phyloP scores from a whole-genome alignment of 148 eudicot species.

The Rhododendron henanense region DNA sequence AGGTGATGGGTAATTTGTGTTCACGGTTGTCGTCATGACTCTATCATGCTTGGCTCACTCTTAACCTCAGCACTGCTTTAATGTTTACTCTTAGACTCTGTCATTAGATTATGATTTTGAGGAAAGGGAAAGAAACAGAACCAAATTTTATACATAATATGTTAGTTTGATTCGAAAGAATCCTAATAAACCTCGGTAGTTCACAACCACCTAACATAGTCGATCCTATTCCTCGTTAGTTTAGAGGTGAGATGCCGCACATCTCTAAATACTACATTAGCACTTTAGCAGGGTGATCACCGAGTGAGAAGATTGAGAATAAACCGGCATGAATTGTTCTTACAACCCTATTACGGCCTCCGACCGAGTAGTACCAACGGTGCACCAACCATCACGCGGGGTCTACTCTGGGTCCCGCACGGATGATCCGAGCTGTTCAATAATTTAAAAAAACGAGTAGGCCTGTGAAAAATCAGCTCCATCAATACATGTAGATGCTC shows the following conservation, averaged over 20 bases:
- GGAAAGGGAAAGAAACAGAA: not conserved
- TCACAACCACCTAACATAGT: too few relatives aligned
- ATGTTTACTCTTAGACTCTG: not conserved
- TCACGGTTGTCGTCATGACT: not conserved
- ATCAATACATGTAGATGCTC: not conserved
- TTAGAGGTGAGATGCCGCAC: not conserved
- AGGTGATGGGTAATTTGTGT: not conserved
- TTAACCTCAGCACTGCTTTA: not conserved
- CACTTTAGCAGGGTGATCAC: not conserved
- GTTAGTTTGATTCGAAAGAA: not conserved
- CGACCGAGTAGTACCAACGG: too few relatives aligned
- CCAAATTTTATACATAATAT: not conserved
- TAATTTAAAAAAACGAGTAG: too few relatives aligned
- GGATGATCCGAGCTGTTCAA: too few relatives aligned
- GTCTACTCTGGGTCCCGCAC: too few relatives aligned
- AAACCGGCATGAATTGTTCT: not conserved
- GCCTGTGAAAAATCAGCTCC: too few relatives aligned
- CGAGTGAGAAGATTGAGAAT: not conserved
- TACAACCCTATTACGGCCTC: not conserved
- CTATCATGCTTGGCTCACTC: not conserved
- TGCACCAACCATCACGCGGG: too few relatives aligned
- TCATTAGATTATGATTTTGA: not conserved
- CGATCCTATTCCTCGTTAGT: not conserved
- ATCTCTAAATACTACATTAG: not conserved
- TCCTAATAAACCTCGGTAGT: not conserved